Evolutionary conservation across 2,329 filamentous ascomycete species (phyloP), one percentile per base, ranked within the genome.

Genomic region (Cladophialophora carrionii): DNA sequence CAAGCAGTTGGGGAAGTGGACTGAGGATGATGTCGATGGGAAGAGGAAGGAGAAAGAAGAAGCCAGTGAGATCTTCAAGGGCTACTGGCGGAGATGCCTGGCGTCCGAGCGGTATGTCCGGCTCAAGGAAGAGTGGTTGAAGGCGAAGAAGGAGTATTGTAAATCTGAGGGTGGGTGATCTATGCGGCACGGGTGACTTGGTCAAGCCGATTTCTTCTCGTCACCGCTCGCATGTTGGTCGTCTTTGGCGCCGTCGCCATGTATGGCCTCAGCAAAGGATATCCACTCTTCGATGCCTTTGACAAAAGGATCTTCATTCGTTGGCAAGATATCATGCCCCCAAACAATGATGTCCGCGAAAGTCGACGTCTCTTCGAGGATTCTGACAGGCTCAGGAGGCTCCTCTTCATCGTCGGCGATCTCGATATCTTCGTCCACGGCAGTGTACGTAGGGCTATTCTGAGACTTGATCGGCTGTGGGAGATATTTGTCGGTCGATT

Each of bases 261-360:
- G 72, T 76, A 92, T 89, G 75, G 84, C 83, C 69, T 88, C 85
- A 10, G 92, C 86, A 75, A 93, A 86, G 10, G 82, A 81, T 63
- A 96, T 81, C 92, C 92, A 96, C 76, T 96, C 92, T 70, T 88
- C 84, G 51, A 96, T 79, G 0, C 89, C 87, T 74, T 89, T 88
- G 4, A 91, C 81, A 74, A 92, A 95, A 1, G 84, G 81, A 77
- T 96, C 91, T 31, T 81, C 81, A 0, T 82, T 81, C 65, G 89
- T 87, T 5, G 87, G 87, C 57, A 85, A 72, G 0, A 79, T 77
- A 70, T 95, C 92, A 75, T 96, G 92, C 0, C 85, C 88, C 93
- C 93, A 98, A n/a, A 96, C 83, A 2, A 91, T 78, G 57, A 96
- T 76, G 61, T 90, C 82, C 6, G 92, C 86, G 74, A 97, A 97